phyloP scores from a whole-genome alignment of 2,329 filamentous ascomycete genomes.

The Colletotrichum sp. region DNA sequence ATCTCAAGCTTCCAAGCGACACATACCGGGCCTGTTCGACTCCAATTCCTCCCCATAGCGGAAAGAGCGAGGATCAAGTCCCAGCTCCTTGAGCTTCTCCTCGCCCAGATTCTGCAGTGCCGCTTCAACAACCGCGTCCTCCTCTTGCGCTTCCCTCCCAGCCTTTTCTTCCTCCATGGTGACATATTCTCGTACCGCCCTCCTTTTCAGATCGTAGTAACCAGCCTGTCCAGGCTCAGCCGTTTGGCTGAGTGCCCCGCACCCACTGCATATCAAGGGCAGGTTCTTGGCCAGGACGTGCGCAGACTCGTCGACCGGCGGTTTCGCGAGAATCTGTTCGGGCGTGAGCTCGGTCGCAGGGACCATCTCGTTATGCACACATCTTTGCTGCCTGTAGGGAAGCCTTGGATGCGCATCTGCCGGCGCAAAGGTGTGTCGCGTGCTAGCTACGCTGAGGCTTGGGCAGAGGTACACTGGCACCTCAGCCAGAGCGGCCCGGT shows the following conservation, averaged over 20 bases:
- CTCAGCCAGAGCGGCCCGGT: constrained; percentile 38
- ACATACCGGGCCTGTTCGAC: constrained; percentile 4
- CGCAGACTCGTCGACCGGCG: neutral
- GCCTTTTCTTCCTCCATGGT: constrained; percentile 31
- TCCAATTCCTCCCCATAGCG: constrained; percentile 32
- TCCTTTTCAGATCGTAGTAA: constrained; percentile 60
- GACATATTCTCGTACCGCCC: constrained; percentile 55
- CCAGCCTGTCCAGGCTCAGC: constrained; percentile 55
- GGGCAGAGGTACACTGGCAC: constrained; percentile 57
- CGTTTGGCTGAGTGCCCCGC: constrained; percentile 69
- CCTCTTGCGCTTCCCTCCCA: constrained; percentile 27
- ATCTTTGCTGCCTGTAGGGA: constrained; percentile 24
- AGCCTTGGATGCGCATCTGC: constrained; percentile 9
- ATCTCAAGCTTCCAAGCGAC: neutral
- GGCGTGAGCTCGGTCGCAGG: neutral
- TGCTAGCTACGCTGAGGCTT: neutral
- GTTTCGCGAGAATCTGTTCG: neutral
- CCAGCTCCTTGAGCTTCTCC: constrained; percentile 47
- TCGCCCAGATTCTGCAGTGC: constrained; percentile 48
- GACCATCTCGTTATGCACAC: constrained; percentile 28
- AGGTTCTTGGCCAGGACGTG: constrained; percentile 33
- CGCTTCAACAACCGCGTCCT: constrained; percentile 54
- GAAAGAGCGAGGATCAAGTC: constrained; percentile 48
- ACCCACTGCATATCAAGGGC: constrained; percentile 66
- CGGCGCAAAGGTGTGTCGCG: constrained; percentile 22